These are phyloP conservation scores for Hanseniaspora vineae DNA, from an alignment of 805 yeast species.

Conservation along the genomic window DNA sequence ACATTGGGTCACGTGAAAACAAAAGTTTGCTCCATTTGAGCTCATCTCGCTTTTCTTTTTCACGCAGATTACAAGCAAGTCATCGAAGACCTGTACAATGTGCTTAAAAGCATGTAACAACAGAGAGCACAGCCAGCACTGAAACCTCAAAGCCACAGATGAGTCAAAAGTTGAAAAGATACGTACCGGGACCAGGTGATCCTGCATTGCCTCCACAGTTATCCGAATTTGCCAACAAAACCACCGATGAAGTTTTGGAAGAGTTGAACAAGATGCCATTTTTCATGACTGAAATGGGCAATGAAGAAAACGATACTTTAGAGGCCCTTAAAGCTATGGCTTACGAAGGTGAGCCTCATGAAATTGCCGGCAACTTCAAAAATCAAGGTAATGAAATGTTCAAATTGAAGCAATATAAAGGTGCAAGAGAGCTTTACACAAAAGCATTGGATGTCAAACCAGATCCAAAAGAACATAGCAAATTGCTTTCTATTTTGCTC, in stretches of 20 bases:
- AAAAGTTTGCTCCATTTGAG: too few species aligned
- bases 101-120: neutral
- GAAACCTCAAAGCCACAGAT: neutral
- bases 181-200: slow-evolving; percentile 40
- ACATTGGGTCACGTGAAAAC: too few species aligned
- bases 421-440: slow-evolving; percentile 68
- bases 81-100: too few species aligned
- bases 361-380: slow-evolving; percentile 78
- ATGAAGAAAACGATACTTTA: slow-evolving; percentile 55
- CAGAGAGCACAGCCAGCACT: too few species aligned
- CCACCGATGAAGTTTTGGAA: slow-evolving; percentile 61
- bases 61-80: too few species aligned
- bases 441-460: slow-evolving; percentile 59
- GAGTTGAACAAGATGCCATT: slow-evolving; percentile 81
- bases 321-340: slow-evolving; percentile 89
- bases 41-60: too few species aligned
- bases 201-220: slow-evolving; percentile 77
- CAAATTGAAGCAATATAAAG: slow-evolving; percentile 53
- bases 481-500: slow-evolving; percentile 27
- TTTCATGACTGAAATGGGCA: slow-evolving; percentile 83
- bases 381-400: slow-evolving; percentile 87
- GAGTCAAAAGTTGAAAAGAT: slow-evolving; percentile 24
- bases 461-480: slow-evolving; percentile 33
- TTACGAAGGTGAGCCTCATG: slow-evolving; percentile 92
- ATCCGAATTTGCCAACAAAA: slow-evolving; percentile 44